Evolutionary conservation across 116 monocot genomes (phyloP), one percentile per base, ranked within the genome.

Genomic region (Cymodocea nodosa): DNA sequence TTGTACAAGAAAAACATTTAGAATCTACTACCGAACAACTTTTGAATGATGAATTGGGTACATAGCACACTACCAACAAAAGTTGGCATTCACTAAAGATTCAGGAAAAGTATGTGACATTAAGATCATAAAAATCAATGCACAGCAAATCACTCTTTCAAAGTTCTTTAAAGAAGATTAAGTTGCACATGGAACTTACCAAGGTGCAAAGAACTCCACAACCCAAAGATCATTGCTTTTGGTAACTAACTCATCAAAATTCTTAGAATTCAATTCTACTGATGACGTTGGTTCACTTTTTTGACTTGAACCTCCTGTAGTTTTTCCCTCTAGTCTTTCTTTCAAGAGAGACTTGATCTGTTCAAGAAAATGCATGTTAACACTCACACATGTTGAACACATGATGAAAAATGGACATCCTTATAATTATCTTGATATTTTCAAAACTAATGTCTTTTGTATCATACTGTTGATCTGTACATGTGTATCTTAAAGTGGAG

Each of bases 161-260:
- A 61, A 16, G 14, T 18, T 23, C 23, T 11, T 64, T 23, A 7
- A 14, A 10, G 40, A 64, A 23, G 1, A 64, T 44, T 50, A 5
- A 20, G 23, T 64, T 48, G 23, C n/a, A 64, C 7, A 50, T 64
- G 15, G 22, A 25, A 73, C 81, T 76, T 84, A 98, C 98, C 98
- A 98, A 63, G 98, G 98, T 65, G 98, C 92, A 71, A 92, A 98
- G 76, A 92, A 98, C 73, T 98, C 92, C 48, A 98, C 89, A 39
- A 98, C 77, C 98, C 98, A 98, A 9, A 98, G 79, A 10, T 98
- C 92, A 48, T 92, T 98, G 53, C 92, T 98, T 74, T 91, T 98
- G 14, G 84, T 7, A 58, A 98, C 92, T 12, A 76, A 60, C 52
- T 84, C 82, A 76, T 92, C 92, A 71, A 98, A 98, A 72, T 89